phyloP scores from a whole-genome alignment of 1,284 basidiomycete species.

The Gomphus bonarii region DNA sequence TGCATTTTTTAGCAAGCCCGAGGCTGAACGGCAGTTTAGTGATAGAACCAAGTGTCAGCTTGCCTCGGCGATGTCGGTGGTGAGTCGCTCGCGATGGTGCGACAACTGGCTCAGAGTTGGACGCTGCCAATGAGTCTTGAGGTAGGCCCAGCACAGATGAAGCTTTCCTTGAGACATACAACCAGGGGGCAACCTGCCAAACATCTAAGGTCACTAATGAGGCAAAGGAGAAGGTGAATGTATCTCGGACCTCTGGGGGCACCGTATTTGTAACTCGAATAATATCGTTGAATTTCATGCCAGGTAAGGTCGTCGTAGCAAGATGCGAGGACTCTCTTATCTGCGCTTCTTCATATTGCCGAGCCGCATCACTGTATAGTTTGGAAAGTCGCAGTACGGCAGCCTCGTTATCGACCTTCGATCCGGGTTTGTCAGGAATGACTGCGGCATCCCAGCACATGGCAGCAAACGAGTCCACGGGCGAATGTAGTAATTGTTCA shows the following conservation, averaged over 20 bases:
- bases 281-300: not conserved
- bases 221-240: not conserved
- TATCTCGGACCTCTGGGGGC: not conserved
- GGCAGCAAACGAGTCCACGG: slow-evolving; percentile 10
- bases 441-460: slow-evolving; percentile 10
- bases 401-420: not conserved
- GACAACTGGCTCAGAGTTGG: not conserved
- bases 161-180: slow-evolving; percentile 6
- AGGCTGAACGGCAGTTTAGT: not conserved
- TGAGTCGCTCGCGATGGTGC: not conserved
- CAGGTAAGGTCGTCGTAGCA: not conserved
- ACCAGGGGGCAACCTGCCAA: slow-evolving; percentile 3
- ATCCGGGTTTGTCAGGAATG: not conserved
- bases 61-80: not conserved
- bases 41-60: not conserved
- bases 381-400: not conserved
- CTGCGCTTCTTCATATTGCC: not conserved
- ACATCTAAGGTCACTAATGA: not conserved
- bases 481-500: slow-evolving; percentile 7
- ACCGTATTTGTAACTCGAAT: not conserved
- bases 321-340: not conserved
- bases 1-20: not conserved
- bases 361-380: not conserved
- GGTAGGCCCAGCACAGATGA: slow-evolving; percentile 4
- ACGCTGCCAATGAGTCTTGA: not conserved